Base-by-base conservation (phyloP, 1,139 yeast species). In the Kurtzmaniella quercitrusa region DNA sequence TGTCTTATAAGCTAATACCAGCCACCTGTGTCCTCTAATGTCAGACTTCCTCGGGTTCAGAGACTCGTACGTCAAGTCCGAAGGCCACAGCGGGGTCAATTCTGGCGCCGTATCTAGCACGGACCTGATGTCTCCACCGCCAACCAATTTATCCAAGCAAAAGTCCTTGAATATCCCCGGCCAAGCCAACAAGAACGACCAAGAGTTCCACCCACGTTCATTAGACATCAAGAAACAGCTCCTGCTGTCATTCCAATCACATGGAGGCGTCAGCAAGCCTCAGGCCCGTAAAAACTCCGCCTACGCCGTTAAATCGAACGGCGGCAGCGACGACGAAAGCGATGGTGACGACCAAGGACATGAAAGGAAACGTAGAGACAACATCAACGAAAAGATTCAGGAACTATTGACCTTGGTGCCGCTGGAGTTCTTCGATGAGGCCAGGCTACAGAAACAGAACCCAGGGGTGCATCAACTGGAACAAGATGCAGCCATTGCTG, bases 381-480 rank as follows among this genome's bases (percentile, higher is more conserved):
- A 86, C 56, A 87, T 91, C 62, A 90, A 90, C 58, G 96, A 89
- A 42, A 82, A 84, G 57, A 91, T 91, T 46, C 94, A 86, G 55
- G 96, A 90, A 54, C 70, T 91, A 38, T 75, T 89, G 41, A 70
- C 77, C 1, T 62, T 86, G 43, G 78, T 91, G 2, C 96, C 97
- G 0, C 66, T 67, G 12, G 78, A 77, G 37, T 79, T 83, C 53
- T 73, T 85, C 53, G 63, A 57, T 46, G 69, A 64, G 9, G 41
- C 50, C 2, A 16, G 36, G 7, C 11, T 36, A 2, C 25, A 37
- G 9, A 42, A 40, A 21, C 39, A 27, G 9, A 21, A 41, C 23
- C 39, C 44, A 25, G 23, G 34, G 11, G 36, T 38, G 2, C 43
- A 44, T 16, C 48, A 49, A 38, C 50, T 48, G 17, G 55, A 54